These are phyloP conservation scores for Pleurostoma richardsiae DNA, from an alignment of 2,329 filamentous ascomycete genomes.

Conservation along the genomic window DNA sequence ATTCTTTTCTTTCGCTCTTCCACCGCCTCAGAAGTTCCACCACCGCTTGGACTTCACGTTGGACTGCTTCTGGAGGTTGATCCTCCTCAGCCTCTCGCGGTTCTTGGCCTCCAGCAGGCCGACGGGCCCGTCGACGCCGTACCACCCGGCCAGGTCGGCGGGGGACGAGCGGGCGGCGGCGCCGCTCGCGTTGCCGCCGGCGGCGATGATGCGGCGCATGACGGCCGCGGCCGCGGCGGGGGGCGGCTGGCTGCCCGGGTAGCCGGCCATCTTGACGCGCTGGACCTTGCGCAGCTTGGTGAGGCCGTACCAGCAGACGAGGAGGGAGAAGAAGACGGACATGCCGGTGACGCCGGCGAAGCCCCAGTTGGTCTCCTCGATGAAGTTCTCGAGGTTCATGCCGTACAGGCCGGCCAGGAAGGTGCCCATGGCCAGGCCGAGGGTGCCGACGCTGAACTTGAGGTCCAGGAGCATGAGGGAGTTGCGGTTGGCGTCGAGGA, in stretches of 20 bases:
- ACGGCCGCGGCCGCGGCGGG: background rate
- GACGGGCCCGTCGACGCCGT: slow-evolving; percentile 42
- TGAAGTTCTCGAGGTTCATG: slow-evolving; percentile 98
- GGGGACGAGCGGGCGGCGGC: slow-evolving; percentile 4
- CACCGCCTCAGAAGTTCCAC: background rate
- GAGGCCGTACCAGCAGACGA: slow-evolving; percentile 81
- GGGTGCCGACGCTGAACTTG: slow-evolving; percentile 91
- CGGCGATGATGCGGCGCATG: background rate
- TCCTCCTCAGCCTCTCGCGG: slow-evolving; percentile 47
- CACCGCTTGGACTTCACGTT: background rate
- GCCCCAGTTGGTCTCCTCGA: slow-evolving; percentile 87
- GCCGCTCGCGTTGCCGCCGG: slow-evolving; percentile 1
- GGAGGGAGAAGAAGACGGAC: slow-evolving; percentile 66
- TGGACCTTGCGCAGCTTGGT: slow-evolving; percentile 80
- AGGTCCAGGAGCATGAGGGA: slow-evolving; percentile 95
- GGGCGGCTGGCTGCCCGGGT: slow-evolving; percentile 1
- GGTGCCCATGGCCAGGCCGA: slow-evolving; percentile 91
- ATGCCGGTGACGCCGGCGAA: slow-evolving; percentile 70
- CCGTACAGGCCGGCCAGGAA: slow-evolving; percentile 98
- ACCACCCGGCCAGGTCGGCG: slow-evolving; percentile 29
- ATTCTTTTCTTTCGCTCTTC: background rate
- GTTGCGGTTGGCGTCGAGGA: slow-evolving; percentile 96
- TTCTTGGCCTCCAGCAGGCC: slow-evolving; percentile 48
- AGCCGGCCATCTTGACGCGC: slow-evolving; percentile 67
- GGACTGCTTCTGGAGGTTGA: slow-evolving; percentile 41